Evolutionary conservation across 768 basidiomycete genomes (phyloP), one percentile per base, ranked within the genome.

Genomic region (Flagelloscypha sp.): DNA sequence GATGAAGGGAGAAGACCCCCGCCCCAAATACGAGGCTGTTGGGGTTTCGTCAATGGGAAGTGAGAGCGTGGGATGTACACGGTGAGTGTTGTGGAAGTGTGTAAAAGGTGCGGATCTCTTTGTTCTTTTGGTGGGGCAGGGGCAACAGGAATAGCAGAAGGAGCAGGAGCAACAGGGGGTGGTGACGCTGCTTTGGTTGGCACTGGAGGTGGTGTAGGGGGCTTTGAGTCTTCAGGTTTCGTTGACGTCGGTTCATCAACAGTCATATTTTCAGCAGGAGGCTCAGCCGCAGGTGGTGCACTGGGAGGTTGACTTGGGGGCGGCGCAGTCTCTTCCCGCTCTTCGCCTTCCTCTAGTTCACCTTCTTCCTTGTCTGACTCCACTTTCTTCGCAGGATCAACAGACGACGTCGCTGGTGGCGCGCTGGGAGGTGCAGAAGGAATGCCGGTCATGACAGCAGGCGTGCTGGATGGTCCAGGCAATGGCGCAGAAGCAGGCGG

Each of bases 21-120:
- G 34, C 82, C 82, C 82, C 82, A 84, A 13, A 84, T 63, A n/a
- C 67, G 68, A 10, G 74, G 76, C 19, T 56, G 68, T 5, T 53
- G 41, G 10, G 56, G 68, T 5, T 53, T 41, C 9, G 79, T 79
- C 33, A 70, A 66, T 30, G 66, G 57, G 11, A 64, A 56, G 0
- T 79, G 82, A 13, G 84, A 62, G 47, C 71, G 70, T 2, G 68
- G 65, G 16, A 62, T 58, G 0, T 83, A 79, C 39, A 85, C 67
- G 48, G 79, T 55, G 35, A 83, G 61, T 1, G 75, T 72, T 19
- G 70, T 62, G 2, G 61, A 59, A 1, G 67, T 69, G 32, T 72
- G 68, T 23, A 59, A 47, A 38, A 53, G 42, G 16, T 55, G 51
- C 15, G 40, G 18, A 24, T 39, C 25, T 21, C 12, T 23, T 2